These are phyloP conservation scores for Artemisia argyi DNA, from an alignment of 129 eudicot genomes.

Conservation along the genomic window DNA sequence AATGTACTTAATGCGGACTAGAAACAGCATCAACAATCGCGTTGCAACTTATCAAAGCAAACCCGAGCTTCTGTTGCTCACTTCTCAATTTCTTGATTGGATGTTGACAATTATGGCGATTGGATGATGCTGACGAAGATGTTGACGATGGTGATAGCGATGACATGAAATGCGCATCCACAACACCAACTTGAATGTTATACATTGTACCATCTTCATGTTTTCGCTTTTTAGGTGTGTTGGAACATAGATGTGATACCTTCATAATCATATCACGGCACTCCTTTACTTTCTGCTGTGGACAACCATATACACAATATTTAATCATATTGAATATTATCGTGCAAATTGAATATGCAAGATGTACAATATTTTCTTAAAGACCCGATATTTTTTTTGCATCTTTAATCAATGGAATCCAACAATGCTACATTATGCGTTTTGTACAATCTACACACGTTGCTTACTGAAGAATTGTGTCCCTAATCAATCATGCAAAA, in stretches of 20 bases:
- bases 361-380: constrained; percentile 5
- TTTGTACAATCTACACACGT: not conserved
- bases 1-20: constrained; percentile 12
- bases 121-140: constrained; percentile 3
- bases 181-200: constrained; percentile 28
- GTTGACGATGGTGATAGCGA: constrained; percentile 6
- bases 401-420: constrained; percentile 1
- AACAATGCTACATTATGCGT: not conserved
- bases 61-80: constrained; percentile 9
- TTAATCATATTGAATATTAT: constrained; percentile 5
- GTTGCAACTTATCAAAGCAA: constrained; percentile 22
- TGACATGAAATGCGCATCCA: constrained; percentile 35
- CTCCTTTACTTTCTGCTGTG: constrained; percentile 59
- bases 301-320: not conserved
- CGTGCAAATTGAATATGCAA: constrained; percentile 1
- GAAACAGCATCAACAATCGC: constrained; percentile 21
- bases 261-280: constrained; percentile 41
- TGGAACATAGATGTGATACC: constrained; percentile 19
- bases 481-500: no score
- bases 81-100: constrained; percentile 17
- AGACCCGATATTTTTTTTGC: constrained; percentile 4
- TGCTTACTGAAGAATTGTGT: not conserved
- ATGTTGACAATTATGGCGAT: constrained; percentile 15
- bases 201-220: constrained; percentile 12
- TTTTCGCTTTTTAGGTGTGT: constrained; percentile 45